phyloP scores from a whole-genome alignment of 2,329 filamentous ascomycete species.

The Pseudogymnoascus sp. region DNA sequence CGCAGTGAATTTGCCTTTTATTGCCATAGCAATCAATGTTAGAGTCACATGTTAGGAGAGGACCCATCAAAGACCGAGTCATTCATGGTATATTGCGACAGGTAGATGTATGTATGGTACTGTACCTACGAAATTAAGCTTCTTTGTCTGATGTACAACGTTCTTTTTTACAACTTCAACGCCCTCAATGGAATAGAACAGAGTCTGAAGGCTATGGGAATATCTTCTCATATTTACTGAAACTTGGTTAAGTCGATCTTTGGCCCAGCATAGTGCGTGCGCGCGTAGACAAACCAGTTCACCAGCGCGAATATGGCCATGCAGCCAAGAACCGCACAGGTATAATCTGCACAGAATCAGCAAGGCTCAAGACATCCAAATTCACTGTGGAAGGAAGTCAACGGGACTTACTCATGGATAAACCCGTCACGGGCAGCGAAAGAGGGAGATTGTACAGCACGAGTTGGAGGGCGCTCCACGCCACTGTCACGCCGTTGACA shows the following conservation, averaged over 20 bases:
- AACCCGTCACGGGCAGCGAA: neutral
- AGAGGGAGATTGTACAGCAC: slow-evolving; percentile 2
- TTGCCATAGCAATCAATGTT: neutral
- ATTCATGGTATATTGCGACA: neutral
- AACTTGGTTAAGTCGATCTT: slow-evolving; percentile 5
- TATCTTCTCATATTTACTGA: neutral
- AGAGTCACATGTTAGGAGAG: neutral
- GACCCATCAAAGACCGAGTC: neutral
- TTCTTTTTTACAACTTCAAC: neutral
- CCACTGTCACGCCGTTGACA: neutral
- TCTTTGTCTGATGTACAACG: slow-evolving; percentile 3
- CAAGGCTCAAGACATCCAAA: neutral
- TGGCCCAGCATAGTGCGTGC: neutral
- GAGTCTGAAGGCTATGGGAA: neutral
- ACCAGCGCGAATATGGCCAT: neutral
- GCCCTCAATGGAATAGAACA: neutral
- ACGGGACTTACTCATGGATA: neutral
- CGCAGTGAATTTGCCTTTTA: neutral
- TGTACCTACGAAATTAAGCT: neutral
- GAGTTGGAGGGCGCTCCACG: slow-evolving; percentile 1
- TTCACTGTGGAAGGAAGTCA: neutral
- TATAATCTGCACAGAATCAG: slow-evolving; percentile 6
- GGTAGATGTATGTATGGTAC: slow-evolving; percentile 2
- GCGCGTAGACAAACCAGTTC: slow-evolving; percentile 3
- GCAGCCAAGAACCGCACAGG: neutral